Percentiles rank a stretch among this genome's conserved stretches.
phyloP scores from a whole-genome alignment of 164 flowering plant species.

The Umbellularia californica region DNA sequence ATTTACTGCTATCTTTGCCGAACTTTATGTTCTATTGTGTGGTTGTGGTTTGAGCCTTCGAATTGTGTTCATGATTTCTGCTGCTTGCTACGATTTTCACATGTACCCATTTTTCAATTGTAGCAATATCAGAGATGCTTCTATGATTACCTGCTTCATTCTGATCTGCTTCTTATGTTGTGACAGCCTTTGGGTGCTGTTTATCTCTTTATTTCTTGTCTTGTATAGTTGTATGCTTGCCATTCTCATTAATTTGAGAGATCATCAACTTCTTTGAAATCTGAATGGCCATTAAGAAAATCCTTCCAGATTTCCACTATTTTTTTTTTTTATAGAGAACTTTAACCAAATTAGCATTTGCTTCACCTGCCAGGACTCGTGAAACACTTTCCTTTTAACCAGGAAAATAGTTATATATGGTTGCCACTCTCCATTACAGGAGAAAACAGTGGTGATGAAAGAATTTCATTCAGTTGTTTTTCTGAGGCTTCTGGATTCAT shows the following conservation, averaged over 20 bases:
- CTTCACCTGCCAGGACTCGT: not conserved
- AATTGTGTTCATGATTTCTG: conserved; percentile 13
- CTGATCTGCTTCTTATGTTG: not conserved
- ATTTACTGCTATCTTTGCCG: not conserved
- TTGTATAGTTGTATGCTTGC: too few species aligned
- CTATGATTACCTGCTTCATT: not conserved
- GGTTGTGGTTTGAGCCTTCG: conserved; percentile 8
- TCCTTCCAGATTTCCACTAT: not conserved
- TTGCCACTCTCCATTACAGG: too few species aligned
- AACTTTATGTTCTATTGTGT: conserved; percentile 2
- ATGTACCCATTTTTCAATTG: not conserved
- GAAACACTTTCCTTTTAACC: not conserved
- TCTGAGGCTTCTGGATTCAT: too few species aligned
- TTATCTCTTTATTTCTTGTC: too few species aligned
- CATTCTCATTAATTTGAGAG: not conserved
- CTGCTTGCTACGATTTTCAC: conserved; percentile 18
- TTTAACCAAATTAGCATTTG: not conserved
- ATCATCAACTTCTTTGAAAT: not conserved
- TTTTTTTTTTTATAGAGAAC: not conserved
- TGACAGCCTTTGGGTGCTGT: too few species aligned
- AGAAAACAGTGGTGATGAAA: too few species aligned
- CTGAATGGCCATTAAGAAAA: not conserved
- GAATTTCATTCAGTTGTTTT: too few species aligned
- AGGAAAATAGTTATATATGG: not conserved
- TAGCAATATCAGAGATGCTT: conserved; percentile 6